Evolutionary conservation across 2,329 filamentous ascomycete species (phyloP).

Genomic region (Erysiphe neolycopersici): DNA sequence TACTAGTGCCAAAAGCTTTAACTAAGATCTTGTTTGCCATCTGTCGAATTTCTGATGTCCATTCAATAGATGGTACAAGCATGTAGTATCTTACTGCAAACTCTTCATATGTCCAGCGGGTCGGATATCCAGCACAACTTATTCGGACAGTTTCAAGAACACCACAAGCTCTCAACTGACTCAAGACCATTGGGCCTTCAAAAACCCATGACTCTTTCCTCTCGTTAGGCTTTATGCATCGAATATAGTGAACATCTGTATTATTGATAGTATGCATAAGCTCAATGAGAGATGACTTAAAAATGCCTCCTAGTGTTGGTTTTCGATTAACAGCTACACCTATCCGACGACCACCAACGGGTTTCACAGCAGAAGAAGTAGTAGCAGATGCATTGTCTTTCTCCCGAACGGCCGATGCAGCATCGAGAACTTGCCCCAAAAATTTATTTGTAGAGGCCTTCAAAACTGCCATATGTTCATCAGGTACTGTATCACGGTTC

Average conservation of each 20-base stretch:
- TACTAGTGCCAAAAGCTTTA: conserved; percentile 61
- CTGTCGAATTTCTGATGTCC: conserved; percentile 78
- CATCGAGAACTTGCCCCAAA: conserved; percentile 58
- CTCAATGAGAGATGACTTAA: conserved; percentile 94
- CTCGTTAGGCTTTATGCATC: conserved; percentile 97
- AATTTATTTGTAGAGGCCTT: conserved; percentile 65
- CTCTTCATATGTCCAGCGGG: conserved; percentile 95
- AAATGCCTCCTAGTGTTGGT: conserved; percentile 90
- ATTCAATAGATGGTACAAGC: conserved; percentile 67
- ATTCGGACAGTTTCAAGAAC: conserved; percentile 95
- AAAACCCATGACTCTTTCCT: conserved; percentile 94
- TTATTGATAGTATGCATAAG: conserved; percentile 95
- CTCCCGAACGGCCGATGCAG: conserved; percentile 65
- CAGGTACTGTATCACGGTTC: conserved; percentile 93
- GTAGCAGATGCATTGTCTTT: conserved; percentile 47
- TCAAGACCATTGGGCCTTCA: conserved; percentile 94
- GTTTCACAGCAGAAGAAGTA: conserved; percentile 43
- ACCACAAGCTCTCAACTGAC: conserved; percentile 91
- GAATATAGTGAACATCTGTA: conserved; percentile 95
- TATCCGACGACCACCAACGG: conserved; percentile 59
- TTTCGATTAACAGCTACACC: conserved; percentile 86
- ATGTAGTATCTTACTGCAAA: conserved; percentile 97
- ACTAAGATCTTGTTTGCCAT: conserved; percentile 85
- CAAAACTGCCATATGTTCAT: conserved; percentile 90
- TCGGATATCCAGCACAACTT: conserved; percentile 89